Evolutionary conservation across 1,284 basidiomycete species (phyloP).

Genomic region (Microbotryum silenes-acaulis): DNA sequence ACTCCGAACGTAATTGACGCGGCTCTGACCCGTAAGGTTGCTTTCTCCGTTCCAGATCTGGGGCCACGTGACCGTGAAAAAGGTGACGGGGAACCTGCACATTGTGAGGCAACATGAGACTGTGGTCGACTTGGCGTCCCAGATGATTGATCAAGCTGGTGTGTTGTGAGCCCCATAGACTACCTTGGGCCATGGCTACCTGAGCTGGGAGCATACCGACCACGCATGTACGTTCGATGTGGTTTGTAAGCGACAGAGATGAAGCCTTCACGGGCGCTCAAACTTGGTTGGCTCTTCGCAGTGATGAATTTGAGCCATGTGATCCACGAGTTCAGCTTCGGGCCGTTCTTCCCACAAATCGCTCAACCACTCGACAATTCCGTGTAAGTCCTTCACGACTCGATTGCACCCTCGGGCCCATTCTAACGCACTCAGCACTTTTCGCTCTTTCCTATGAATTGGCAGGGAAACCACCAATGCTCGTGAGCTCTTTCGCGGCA

Average conservation of each 20-base stretch:
- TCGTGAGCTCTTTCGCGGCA: conserved; percentile 49
- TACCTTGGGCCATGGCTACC: conserved; percentile 87
- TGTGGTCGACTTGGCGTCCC: neutral
- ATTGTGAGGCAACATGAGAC: conserved; percentile 31
- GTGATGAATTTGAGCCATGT: conserved; percentile 96
- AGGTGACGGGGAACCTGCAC: conserved; percentile 62
- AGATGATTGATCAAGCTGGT: neutral
- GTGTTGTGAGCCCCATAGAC: conserved; percentile 45
- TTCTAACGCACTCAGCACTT: neutral
- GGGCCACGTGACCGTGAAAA: conserved; percentile 76
- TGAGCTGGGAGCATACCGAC: conserved; percentile 75
- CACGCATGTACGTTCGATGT: conserved; percentile 55
- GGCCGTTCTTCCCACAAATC: conserved; percentile 92
- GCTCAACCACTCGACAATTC: conserved; percentile 88
- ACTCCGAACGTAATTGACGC: conserved; percentile 63
- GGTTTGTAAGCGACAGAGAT: neutral
- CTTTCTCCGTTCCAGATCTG: conserved; percentile 69
- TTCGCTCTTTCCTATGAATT: conserved; percentile 1
- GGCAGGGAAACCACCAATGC: conserved; percentile 66
- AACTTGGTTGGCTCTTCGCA: conserved; percentile 38
- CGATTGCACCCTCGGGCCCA: too few species aligned
- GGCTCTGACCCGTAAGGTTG: conserved; percentile 44
- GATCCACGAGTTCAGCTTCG: conserved; percentile 93
- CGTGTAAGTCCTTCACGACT: conserved; percentile 6
- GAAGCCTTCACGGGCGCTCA: neutral